Base-by-base conservation (phyloP, 2,329 filamentous ascomycete genomes). In the Plenodomus lindquistii region DNA sequence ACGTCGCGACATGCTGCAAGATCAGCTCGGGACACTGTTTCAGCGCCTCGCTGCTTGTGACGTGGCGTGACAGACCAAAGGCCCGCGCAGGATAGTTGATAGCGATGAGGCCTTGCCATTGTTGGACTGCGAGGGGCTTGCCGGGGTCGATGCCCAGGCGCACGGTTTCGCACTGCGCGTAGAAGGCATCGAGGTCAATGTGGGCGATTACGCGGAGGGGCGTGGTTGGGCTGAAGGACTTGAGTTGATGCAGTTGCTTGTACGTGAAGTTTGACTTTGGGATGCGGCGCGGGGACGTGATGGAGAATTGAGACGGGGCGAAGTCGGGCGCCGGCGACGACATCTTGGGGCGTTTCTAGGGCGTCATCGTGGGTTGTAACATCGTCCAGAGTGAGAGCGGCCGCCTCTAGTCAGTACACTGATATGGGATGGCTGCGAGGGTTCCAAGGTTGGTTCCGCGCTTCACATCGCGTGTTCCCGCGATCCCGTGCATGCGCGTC, bases 151-250 rank as follows among this genome's bases (percentile, higher is more conserved):
- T 77, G 11, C 85, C 86, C 37, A 97, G 80, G 7, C 94, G 85
- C 9, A 96, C 85, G 82, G 92, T 95, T 75, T 99, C 94, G 69
- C 91, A 97, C 77, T 99, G 94, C 3, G 77, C 78, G 71, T 99
- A 99, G 74, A 99, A 99, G 34, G 93, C 93, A 81, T 99, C 94
- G 50, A 99, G 85, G 66, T 99, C 94, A 55, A 97, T 85, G 71
- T 97, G 92, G 6, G 91, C 90, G 60, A 97, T 85, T 21, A 95
- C 88, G 38, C 94, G 86, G 29, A 99, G 79, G 1, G 93, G 93
- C 42, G 85, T 91, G 8, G 85, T 84, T 0, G 86, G 79, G 27
- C 84, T 85, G 58, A 82, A 91, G 9, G 85, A 81, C 6, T 86
- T 83, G 48, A 97, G 82, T 56, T 92, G 86, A 27, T 84, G 80